Conservation (phyloP, 768 basidiomycete species). For the Cystofilobasidium ferigula region DNA sequence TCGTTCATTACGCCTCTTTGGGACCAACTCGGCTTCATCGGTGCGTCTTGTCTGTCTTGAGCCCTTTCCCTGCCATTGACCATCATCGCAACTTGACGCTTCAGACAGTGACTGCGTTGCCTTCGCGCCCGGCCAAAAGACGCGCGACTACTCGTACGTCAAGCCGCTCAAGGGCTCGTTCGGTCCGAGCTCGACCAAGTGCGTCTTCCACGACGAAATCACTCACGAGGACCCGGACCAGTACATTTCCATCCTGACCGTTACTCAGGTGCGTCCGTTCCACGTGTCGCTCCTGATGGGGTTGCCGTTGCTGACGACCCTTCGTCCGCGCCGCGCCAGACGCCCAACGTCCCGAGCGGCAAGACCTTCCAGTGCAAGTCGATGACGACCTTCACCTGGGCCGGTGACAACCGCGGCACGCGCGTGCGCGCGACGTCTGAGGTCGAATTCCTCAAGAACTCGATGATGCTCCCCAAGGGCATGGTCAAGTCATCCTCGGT, state of each 20-base stretch:
- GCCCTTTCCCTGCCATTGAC: neutral
- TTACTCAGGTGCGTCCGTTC: conserved; percentile 6
- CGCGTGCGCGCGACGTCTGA: conserved; percentile 27
- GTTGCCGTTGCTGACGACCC: no score
- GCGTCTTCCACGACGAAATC: conserved; percentile 28
- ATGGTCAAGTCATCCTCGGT: conserved; percentile 27
- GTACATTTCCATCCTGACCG: conserved; percentile 28
- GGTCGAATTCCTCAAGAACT: conserved; percentile 28
- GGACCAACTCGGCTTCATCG: conserved; percentile 27
- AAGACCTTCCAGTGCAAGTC: conserved; percentile 28
- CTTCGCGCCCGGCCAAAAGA: conserved; percentile 18
- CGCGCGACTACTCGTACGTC: conserved; percentile 22
- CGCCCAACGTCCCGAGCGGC: conserved; percentile 29
- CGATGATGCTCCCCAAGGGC: conserved; percentile 30
- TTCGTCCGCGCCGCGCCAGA: no score
- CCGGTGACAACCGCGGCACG: conserved; percentile 24
- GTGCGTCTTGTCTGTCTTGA: conserved; percentile 3
- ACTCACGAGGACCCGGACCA: conserved; percentile 26
- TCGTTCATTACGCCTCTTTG: conserved; percentile 26
- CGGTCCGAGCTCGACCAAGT: conserved; percentile 25
- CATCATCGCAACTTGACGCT: neutral
- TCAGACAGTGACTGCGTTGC: conserved; percentile 27
- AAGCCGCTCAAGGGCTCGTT: conserved; percentile 28
- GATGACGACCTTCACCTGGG: conserved; percentile 28
- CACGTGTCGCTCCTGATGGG: no score